Evolutionary conservation across 495 filamentous ascomycete species (phyloP).

Genomic region (Neurospora sp.): DNA sequence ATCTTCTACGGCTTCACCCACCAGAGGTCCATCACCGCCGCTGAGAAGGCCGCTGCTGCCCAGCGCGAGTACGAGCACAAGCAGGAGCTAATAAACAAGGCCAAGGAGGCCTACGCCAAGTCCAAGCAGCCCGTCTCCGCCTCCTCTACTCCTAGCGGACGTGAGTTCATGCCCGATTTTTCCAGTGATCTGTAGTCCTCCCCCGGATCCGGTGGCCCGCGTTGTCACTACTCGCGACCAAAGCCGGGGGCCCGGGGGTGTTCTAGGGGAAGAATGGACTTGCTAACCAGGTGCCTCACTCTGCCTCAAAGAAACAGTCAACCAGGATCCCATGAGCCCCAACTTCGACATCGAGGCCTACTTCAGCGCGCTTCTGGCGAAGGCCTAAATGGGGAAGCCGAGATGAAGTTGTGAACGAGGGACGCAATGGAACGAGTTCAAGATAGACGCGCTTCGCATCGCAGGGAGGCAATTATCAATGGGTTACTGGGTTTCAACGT

Average conservation of each 20-base stretch:
- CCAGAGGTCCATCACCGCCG: constrained; percentile 62
- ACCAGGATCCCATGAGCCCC: constrained; percentile 72
- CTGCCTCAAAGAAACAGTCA: constrained; percentile 43
- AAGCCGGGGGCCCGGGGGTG: neutral
- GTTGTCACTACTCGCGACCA: neutral
- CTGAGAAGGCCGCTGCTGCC: constrained; percentile 52
- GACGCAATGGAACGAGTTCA: neutral
- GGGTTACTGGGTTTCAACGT: neutral
- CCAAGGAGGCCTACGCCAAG: constrained; percentile 82
- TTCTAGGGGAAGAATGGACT: neutral
- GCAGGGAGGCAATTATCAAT: neutral
- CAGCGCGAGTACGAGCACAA: constrained; percentile 80
- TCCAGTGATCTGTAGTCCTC: neutral
- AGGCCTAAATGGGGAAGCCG: constrained; percentile 33
- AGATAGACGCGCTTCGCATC: neutral
- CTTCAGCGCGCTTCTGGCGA: constrained; percentile 49
- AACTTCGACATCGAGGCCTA: constrained; percentile 87
- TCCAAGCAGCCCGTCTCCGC: constrained; percentile 56
- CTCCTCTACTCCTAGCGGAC: constrained; percentile 42
- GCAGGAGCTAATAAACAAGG: constrained; percentile 75
- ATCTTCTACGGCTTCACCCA: constrained; percentile 88
- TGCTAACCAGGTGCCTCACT: constrained; percentile 3
- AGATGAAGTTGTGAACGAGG: constrained; percentile 2
- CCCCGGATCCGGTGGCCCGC: neutral
- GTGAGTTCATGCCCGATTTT: constrained; percentile 23